These are phyloP conservation scores for Trichoderma reesei DNA, from an alignment of 495 filamentous ascomycete genomes.

Conservation along the genomic window DNA sequence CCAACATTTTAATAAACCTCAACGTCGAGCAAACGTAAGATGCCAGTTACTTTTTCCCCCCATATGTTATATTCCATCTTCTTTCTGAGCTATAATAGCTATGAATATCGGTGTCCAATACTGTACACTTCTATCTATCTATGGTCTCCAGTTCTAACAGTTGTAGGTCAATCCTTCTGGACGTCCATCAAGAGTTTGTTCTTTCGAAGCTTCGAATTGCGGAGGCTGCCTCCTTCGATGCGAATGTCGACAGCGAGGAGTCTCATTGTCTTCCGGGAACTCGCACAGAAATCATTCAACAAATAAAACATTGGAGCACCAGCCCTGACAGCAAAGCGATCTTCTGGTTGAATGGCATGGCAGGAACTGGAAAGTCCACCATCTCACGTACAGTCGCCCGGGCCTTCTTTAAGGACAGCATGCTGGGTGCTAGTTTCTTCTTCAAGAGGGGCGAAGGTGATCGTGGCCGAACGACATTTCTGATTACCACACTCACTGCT, in stretches of 20 bases:
- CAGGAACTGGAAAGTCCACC: slow-evolving; percentile 39
- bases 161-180: neutral
- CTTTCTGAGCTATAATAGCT: neutral
- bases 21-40: neutral
- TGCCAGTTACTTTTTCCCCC: too few relatives aligned
- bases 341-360: slow-evolving; percentile 39
- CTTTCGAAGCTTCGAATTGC: slow-evolving; percentile 11
- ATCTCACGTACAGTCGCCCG: slow-evolving; percentile 33
- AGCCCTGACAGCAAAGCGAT: slow-evolving; percentile 18
- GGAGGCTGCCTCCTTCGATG: slow-evolving; percentile 18
- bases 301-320: slow-evolving; percentile 13
- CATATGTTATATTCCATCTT: neutral
- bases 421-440: slow-evolving; percentile 39
- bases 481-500: slow-evolving; percentile 37
- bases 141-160: neutral
- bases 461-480: slow-evolving; percentile 26
- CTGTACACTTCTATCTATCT: neutral
- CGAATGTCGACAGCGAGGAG: slow-evolving; percentile 19
- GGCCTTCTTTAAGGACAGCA: slow-evolving; percentile 10
- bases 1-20: neutral
- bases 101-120: neutral
- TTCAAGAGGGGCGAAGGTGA: slow-evolving; percentile 41
- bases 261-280: slow-evolving; percentile 18
- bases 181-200: neutral
- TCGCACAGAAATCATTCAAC: slow-evolving; percentile 17